These are phyloP conservation scores for Klebsormidium nitens DNA, from an alignment of 139 green algal species.

Conservation along the genomic window DNA sequence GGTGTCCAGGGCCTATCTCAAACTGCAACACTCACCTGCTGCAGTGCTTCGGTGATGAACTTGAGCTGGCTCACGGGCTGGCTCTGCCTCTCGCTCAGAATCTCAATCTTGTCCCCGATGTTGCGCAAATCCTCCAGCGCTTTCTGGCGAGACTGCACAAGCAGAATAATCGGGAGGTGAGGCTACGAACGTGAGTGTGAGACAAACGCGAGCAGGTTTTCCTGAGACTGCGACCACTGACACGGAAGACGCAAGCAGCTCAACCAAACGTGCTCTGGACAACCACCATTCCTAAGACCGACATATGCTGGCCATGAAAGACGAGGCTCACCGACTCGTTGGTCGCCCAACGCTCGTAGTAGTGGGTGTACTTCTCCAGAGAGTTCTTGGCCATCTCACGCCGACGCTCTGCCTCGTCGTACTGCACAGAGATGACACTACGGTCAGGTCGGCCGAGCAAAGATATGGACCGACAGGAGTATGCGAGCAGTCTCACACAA, in stretches of 20 bases:
- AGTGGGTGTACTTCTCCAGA: constrained; percentile 85
- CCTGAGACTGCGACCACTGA: background rate
- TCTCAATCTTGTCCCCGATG: constrained; percentile 49
- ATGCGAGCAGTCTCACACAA: too few species aligned
- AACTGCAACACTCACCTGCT: constrained; percentile 54
- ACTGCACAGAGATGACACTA: too few species aligned
- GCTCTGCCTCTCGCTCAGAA: constrained; percentile 67
- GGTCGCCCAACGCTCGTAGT: constrained; percentile 77
- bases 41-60: constrained; percentile 82
- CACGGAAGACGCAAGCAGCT: background rate
- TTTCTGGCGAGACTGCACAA: constrained; percentile 29
- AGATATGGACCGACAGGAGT: too few species aligned
- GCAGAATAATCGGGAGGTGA: background rate
- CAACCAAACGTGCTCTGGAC: background rate
- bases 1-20: too few species aligned
- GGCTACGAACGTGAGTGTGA: background rate
- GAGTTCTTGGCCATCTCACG: constrained; percentile 76
- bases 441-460: too few species aligned
- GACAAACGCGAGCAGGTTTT: background rate
- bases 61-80: constrained; percentile 82
- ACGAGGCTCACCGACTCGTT: constrained; percentile 47
- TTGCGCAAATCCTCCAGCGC: constrained; percentile 33
- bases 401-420: constrained; percentile 72
- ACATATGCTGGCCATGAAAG: background rate
- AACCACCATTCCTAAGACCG: background rate